Percentiles rank a stretch among this genome's conserved stretches.
Conservation (phyloP, 768 basidiomycete species). For the Termitomyces sp. region DNA sequence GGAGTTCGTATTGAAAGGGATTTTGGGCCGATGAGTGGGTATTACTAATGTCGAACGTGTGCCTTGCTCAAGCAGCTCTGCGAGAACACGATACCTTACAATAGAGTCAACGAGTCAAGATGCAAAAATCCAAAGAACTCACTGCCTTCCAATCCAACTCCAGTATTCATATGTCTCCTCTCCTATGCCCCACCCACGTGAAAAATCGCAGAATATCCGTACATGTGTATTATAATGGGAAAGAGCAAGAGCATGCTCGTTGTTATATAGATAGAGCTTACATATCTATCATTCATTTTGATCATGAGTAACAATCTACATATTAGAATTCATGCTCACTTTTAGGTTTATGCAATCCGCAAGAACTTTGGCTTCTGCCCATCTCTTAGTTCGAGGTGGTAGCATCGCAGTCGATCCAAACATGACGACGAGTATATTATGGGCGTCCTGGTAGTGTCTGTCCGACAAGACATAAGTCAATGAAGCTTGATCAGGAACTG, state of each 20-base stretch:
- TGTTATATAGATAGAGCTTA: slow-evolving; percentile 89
- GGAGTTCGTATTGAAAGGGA: slow-evolving; percentile 12
- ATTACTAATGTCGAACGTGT: slow-evolving; percentile 55
- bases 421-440: slow-evolving; percentile 77
- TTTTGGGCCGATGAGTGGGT: slow-evolving; percentile 49
- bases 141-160: slow-evolving; percentile 96
- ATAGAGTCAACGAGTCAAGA: neutral
- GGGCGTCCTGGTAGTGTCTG: slow-evolving; percentile 95
- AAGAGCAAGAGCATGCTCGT: slow-evolving; percentile 75
- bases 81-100: slow-evolving; percentile 78
- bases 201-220: slow-evolving; percentile 79
- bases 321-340: slow-evolving; percentile 30
- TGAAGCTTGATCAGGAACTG: slow-evolving; percentile 4
- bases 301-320: neutral
- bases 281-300: slow-evolving; percentile 49
- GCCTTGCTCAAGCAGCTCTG: slow-evolving; percentile 86
- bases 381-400: slow-evolving; percentile 90
- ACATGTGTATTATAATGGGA: slow-evolving; percentile 84
- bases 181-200: slow-evolving; percentile 90
- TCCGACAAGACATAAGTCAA: slow-evolving; percentile 7
- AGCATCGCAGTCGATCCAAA: slow-evolving; percentile 83
- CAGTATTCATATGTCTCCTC: slow-evolving; percentile 97
- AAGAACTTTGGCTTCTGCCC: slow-evolving; percentile 97
- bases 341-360: slow-evolving; percentile 92
- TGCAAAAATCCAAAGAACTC: slow-evolving; percentile 21